A percentile compares a stretch with the other conserved stretches of the same genome.
Evolutionary conservation across 306 rosid genomes (phyloP).

Genomic region (Cicer pinnatifidum): DNA sequence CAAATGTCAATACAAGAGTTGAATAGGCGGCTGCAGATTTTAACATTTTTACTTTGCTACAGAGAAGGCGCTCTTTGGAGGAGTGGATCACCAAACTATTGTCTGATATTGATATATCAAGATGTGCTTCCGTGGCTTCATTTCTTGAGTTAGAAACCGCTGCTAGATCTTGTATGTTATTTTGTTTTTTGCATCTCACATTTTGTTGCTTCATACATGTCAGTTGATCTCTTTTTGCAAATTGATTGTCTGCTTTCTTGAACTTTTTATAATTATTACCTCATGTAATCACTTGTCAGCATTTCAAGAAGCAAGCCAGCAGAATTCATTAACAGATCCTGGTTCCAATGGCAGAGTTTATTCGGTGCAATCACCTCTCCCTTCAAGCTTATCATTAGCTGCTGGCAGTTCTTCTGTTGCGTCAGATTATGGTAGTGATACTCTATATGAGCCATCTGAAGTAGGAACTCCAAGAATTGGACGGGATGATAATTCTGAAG

Average conservation of each 20-base stretch:
- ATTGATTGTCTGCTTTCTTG: slow-evolving; percentile 42
- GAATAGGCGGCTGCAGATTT: slow-evolving; percentile 28
- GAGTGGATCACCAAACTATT: slow-evolving; percentile 89
- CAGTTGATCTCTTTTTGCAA: slow-evolving; percentile 41
- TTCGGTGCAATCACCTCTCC: slow-evolving; percentile 64
- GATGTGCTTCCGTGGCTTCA: slow-evolving; percentile 91
- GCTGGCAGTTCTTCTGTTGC: slow-evolving; percentile 83
- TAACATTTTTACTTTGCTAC: slow-evolving; percentile 57
- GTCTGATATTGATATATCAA: slow-evolving; percentile 88
- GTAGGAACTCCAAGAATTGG: slow-evolving; percentile 78
- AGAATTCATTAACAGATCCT: slow-evolving; percentile 60
- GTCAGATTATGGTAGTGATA: slow-evolving; percentile 95
- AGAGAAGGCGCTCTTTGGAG: slow-evolving; percentile 98
- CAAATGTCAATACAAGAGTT: slow-evolving; percentile 34
- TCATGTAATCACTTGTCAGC: slow-evolving; percentile 62
- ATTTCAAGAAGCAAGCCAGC: slow-evolving; percentile 77
- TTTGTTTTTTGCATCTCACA: slow-evolving; percentile 48
- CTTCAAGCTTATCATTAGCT: slow-evolving; percentile 65
- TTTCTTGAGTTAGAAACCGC: slow-evolving; percentile 97
- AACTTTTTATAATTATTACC: slow-evolving; percentile 44
- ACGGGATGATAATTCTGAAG: slow-evolving; percentile 80
- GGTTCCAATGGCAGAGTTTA: slow-evolving; percentile 55
- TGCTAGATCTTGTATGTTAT: slow-evolving; percentile 91
- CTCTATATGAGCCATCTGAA: slow-evolving; percentile 88
- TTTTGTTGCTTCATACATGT: slow-evolving; percentile 37